These are phyloP conservation scores for Babesia divergens DNA, from an alignment of 169 alveolate genomes.

Conservation along the genomic window DNA sequence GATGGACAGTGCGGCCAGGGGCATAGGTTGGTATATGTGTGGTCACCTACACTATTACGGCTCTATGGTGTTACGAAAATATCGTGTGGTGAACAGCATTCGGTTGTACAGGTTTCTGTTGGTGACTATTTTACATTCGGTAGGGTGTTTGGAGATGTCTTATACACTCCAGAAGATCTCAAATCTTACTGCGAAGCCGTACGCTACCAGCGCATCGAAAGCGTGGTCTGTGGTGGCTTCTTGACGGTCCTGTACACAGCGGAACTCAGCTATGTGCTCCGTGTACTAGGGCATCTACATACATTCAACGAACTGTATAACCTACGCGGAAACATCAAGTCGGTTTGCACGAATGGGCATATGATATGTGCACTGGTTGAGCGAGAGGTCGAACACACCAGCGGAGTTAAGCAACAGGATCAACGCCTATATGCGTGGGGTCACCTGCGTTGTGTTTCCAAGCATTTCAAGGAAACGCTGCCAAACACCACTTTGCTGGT, in stretches of 20 bases:
- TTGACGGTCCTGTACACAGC: slow-evolving; percentile 43
- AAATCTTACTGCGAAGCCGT: slow-evolving; percentile 13
- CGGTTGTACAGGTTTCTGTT: slow-evolving; percentile 4
- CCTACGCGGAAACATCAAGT: slow-evolving; percentile 31
- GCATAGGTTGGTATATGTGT: slow-evolving; percentile 13
- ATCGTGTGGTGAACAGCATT: slow-evolving; percentile 18
- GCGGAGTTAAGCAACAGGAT: background rate
- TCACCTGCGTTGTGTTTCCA: slow-evolving; percentile 29
- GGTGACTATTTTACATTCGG: slow-evolving; percentile 55
- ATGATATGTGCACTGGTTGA: slow-evolving; percentile 46
- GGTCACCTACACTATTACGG: slow-evolving; percentile 35
- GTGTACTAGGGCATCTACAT: slow-evolving; percentile 11
- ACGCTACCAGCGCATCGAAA: slow-evolving; percentile 28
- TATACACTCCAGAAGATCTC: slow-evolving; percentile 39
- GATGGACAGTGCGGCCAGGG: slow-evolving; percentile 71
- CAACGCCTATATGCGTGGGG: slow-evolving; percentile 38
- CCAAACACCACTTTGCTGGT: slow-evolving; percentile 40
- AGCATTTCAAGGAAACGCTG: slow-evolving; percentile 40
- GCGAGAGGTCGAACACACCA: background rate
- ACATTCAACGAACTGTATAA: slow-evolving; percentile 24
- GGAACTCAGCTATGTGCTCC: slow-evolving; percentile 42
- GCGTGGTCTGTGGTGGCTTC: slow-evolving; percentile 36
- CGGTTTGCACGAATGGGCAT: slow-evolving; percentile 51
- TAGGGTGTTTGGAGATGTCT: slow-evolving; percentile 15
- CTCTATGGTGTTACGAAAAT: slow-evolving; percentile 17